Evolutionary conservation across 2,329 filamentous ascomycete species (phyloP).

Genomic region (Bipolaris sorokiniana): DNA sequence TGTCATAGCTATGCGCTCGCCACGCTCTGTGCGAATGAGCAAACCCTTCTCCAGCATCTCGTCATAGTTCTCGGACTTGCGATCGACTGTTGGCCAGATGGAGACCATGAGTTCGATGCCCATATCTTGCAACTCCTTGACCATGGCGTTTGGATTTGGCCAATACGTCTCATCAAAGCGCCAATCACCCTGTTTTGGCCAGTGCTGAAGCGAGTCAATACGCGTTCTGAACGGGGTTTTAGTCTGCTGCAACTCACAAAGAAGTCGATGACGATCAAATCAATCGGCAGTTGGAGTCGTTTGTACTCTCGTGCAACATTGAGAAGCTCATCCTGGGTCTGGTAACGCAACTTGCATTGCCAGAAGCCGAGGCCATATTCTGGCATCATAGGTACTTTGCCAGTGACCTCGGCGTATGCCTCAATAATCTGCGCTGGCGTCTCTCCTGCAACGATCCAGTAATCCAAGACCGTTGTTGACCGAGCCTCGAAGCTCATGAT

Average conservation of each 20-base stretch:
- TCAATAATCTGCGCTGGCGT: conserved; percentile 62
- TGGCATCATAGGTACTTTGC: conserved; percentile 67
- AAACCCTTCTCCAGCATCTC: conserved; percentile 67
- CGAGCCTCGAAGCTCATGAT: conserved; percentile 66
- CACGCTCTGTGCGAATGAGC: conserved; percentile 66
- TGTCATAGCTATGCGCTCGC: conserved; percentile 64
- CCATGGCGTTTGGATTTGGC: conserved; percentile 70
- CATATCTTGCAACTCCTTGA: conserved; percentile 64
- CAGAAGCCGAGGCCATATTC: conserved; percentile 72
- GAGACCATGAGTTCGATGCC: conserved; percentile 71
- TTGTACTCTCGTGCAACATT: conserved; percentile 66
- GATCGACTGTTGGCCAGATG: conserved; percentile 71
- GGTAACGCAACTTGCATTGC: conserved; percentile 71
- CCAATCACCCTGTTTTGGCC: conserved; percentile 71
- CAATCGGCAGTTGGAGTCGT: conserved; percentile 61
- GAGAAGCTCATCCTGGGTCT: conserved; percentile 69
- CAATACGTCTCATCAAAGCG: conserved; percentile 68
- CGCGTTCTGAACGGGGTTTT: neutral
- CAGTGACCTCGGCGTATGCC: conserved; percentile 63
- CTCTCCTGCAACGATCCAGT: conserved; percentile 67
- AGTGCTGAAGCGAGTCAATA: conserved; percentile 52
- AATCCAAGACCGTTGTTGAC: conserved; percentile 65
- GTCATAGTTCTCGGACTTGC: conserved; percentile 62
- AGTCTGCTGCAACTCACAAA: conserved; percentile 48
- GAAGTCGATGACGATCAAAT: conserved; percentile 71